Percentiles rank a stretch among this genome's conserved stretches.
These are phyloP conservation scores for Wickerhamiella nectarea DNA, from an alignment of 805 yeast genomes.

Conservation along the genomic window DNA sequence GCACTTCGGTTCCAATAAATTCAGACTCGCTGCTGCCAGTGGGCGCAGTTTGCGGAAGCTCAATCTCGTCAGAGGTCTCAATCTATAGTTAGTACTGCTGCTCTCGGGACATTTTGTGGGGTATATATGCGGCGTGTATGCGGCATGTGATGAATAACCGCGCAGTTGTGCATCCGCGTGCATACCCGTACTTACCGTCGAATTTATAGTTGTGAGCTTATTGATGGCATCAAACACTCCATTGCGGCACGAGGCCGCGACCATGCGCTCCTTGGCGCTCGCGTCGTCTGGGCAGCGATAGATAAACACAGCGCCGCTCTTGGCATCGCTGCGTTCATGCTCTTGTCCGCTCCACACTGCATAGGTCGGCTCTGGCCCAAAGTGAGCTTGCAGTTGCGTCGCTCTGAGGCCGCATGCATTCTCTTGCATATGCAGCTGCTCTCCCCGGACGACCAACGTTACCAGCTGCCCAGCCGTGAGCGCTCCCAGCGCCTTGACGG, in stretches of 20 bases:
- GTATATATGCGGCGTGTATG: neutral
- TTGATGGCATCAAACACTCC: constrained; percentile 23
- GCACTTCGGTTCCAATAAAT: constrained; percentile 5
- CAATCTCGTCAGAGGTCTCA: constrained; percentile 10
- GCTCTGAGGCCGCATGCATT: constrained; percentile 2
- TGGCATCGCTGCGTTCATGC: no score
- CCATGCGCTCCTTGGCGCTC: constrained; percentile 80
- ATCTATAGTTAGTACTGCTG: constrained; percentile 9
- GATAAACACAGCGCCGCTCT: neutral
- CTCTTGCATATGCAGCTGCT: constrained; percentile 8
- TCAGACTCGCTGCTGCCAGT: neutral
- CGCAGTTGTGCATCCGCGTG: neutral
- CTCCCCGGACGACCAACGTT: constrained; percentile 7
- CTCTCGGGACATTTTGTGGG: constrained; percentile 4
- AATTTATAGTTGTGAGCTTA: constrained; percentile 11
- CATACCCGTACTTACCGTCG: constrained; percentile 14
- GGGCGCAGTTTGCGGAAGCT: neutral
- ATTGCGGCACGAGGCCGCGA: constrained; percentile 65
- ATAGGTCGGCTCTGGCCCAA: constrained; percentile 9
- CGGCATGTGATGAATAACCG: constrained; percentile 7
- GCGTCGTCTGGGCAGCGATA: constrained; percentile 55
- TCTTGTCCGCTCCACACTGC: constrained; percentile 24
- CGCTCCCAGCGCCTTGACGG: neutral
- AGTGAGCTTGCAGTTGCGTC: neutral
- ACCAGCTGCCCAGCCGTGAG: neutral